These are phyloP conservation scores for Hymenoscyphus occultus DNA, from an alignment of 2,329 filamentous ascomycete species.

Conservation along the genomic window DNA sequence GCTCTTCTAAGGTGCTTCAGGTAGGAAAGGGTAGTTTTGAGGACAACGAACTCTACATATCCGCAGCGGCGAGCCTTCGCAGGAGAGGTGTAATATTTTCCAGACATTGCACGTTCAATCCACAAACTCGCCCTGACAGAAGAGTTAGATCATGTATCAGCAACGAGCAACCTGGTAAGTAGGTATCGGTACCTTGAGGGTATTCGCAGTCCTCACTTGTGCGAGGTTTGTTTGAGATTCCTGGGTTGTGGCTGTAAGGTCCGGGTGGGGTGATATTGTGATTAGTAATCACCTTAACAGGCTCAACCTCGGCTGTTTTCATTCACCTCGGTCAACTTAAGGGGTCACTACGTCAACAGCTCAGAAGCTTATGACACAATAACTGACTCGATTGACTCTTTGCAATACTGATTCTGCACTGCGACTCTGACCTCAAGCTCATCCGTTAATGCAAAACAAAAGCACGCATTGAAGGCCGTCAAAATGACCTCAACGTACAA, in stretches of 20 bases:
- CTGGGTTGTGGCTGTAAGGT: background rate
- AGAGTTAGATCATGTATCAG: no score
- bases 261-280: background rate
- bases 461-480: background rate
- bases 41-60: no score
- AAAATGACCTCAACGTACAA: slow-evolving; percentile 31
- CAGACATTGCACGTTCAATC: no score
- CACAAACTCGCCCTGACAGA: no score
- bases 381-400: background rate
- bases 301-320: background rate
- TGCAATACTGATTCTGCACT: background rate
- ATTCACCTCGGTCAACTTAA: background rate
- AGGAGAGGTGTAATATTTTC: no score
- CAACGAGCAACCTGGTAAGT: no score
- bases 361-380: background rate
- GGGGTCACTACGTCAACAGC: background rate
- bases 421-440: no score
- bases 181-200: background rate
- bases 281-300: background rate
- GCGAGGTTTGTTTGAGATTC: background rate
- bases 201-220: background rate
- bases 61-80: no score
- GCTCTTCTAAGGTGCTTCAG: no score
- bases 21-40: no score
- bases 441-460: no score